Evolutionary conservation across 2,329 filamentous ascomycete genomes (phyloP).

Genomic region (Talaromyces sp.): DNA sequence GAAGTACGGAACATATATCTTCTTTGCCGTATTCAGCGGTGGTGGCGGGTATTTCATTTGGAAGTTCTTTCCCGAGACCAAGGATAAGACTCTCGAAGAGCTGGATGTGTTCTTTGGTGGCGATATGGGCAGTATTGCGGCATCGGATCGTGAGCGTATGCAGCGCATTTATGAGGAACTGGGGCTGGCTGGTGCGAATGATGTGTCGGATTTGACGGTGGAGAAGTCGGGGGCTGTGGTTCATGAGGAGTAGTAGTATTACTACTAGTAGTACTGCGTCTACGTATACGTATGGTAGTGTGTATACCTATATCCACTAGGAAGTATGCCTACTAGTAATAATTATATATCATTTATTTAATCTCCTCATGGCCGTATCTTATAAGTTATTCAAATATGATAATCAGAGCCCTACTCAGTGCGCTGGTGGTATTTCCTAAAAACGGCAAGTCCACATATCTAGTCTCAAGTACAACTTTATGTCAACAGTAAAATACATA

Average conservation of each 20-base stretch:
- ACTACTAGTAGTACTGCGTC: no score
- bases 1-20: slow-evolving; percentile 33
- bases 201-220: slow-evolving; percentile 6
- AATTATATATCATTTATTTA: no score
- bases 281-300: no score
- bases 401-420: no score
- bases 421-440: background rate
- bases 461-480: background rate
- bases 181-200: slow-evolving; percentile 4
- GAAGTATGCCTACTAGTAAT: no score
- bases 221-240: background rate
- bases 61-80: slow-evolving; percentile 17
- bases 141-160: slow-evolving; percentile 8
- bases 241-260: slow-evolving; percentile 5
- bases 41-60: slow-evolving; percentile 15
- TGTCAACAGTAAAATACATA: background rate
- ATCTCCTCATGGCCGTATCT: no score
- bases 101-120: slow-evolving; percentile 11
- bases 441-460: background rate
- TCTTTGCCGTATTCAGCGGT: slow-evolving; percentile 24
- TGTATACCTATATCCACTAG: no score
- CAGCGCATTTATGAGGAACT: slow-evolving; percentile 10
- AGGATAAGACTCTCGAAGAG: slow-evolving; percentile 12
- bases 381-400: no score
- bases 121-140: slow-evolving; percentile 10